Percentiles rank a stretch among this genome's conserved stretches.
phyloP scores from a whole-genome alignment of 2,329 filamentous ascomycete genomes.

The Apiospora saccharicola region DNA sequence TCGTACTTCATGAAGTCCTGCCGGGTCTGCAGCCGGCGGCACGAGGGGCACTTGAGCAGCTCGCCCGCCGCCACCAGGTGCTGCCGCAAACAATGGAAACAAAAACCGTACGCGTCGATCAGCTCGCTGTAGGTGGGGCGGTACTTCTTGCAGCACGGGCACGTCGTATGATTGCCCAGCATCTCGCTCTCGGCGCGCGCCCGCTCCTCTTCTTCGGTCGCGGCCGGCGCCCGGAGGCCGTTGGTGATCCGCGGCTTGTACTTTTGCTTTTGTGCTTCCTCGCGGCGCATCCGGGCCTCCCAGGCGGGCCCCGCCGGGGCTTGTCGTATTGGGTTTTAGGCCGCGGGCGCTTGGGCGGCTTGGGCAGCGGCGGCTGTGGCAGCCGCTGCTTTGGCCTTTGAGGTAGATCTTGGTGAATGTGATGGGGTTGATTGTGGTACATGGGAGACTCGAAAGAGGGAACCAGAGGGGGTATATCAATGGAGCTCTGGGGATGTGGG shows the following conservation, averaged over 20 bases:
- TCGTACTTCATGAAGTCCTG: conserved; percentile 14
- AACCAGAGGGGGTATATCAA: neutral
- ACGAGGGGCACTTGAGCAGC: conserved; percentile 8
- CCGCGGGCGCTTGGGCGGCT: neutral
- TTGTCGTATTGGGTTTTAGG: conserved; percentile 1
- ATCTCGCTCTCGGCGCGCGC: neutral
- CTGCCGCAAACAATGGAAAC: conserved; percentile 4
- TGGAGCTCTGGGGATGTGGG: neutral
- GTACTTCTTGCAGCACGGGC: neutral
- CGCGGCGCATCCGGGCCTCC: neutral
- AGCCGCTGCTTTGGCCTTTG: neutral
- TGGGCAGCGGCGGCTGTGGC: neutral
- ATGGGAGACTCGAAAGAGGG: neutral
- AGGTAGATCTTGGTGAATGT: neutral
- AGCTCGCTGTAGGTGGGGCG: neutral
- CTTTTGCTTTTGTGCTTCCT: neutral
- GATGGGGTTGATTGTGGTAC: neutral
- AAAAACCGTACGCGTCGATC: conserved; percentile 20
- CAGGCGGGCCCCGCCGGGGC: neutral
- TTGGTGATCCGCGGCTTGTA: neutral
- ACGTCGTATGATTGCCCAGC: neutral
- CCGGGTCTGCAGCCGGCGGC: neutral
- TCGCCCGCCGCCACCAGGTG: conserved; percentile 10
- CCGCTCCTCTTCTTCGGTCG: neutral
- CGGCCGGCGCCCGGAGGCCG: neutral